These are phyloP conservation scores for Blastobotrys ciferrii DNA, from an alignment of 1,139 yeast genomes.

Conservation along the genomic window DNA sequence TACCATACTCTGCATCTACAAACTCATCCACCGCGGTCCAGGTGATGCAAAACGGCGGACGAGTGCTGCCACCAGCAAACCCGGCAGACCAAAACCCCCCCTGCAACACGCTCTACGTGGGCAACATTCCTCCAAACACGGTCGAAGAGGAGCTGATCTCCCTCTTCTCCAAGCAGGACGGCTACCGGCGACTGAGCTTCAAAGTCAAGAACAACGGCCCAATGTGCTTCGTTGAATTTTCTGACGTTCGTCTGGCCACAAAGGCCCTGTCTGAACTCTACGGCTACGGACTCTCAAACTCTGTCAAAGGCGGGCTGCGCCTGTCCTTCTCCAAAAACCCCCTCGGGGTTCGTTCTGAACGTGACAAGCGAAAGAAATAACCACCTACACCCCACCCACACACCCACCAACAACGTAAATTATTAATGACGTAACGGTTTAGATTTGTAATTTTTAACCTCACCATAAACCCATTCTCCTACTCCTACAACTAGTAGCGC, in stretches of 20 bases:
- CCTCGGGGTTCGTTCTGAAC: conserved; percentile 68
- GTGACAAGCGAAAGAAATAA: conserved; percentile 5
- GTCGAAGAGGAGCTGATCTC: conserved; percentile 89
- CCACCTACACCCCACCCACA: no score
- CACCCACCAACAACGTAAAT: no score
- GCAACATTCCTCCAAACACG: conserved; percentile 96
- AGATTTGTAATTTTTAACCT: no score
- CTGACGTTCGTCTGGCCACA: conserved; percentile 91
- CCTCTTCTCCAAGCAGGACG: conserved; percentile 83
- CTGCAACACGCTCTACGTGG: conserved; percentile 93
- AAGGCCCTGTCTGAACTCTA: conserved; percentile 89
- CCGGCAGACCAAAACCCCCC: conserved; percentile 99
- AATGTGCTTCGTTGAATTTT: conserved; percentile 98
- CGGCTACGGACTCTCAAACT: conserved; percentile 72
- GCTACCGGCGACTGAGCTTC: conserved; percentile 88
- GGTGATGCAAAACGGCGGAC: conserved; percentile 39
- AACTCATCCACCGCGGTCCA: conserved; percentile 35
- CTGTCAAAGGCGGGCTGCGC: conserved; percentile 86
- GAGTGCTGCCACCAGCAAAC: conserved; percentile 90
- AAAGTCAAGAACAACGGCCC: conserved; percentile 74
- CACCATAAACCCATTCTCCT: no score
- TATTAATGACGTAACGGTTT: no score
- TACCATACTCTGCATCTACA: conserved; percentile 35
- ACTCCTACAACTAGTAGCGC: no score
- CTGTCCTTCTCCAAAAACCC: conserved; percentile 94